These are phyloP conservation scores for Yamadazyma nakazawae DNA, from an alignment of 805 yeast species.

Conservation along the genomic window DNA sequence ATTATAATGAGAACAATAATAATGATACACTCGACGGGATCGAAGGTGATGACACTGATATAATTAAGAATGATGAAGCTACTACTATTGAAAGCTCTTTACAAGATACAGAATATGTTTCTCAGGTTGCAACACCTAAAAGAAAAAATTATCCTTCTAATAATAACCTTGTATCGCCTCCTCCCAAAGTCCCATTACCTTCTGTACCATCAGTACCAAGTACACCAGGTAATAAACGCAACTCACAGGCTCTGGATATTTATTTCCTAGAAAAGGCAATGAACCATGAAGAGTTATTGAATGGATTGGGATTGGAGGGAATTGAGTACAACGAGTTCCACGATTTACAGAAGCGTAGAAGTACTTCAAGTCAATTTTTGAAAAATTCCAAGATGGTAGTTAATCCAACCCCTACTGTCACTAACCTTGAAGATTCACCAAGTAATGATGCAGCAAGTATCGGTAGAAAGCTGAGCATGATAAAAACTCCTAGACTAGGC, in stretches of 20 bases:
- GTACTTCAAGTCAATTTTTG: constrained; percentile 2
- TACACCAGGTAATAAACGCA: constrained; percentile 10
- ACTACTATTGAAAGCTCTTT: constrained; percentile 6
- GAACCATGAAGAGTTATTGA: constrained; percentile 21
- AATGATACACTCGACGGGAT: background rate
- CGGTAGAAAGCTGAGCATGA: constrained; percentile 25
- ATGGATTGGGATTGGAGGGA: constrained; percentile 40
- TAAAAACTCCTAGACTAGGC: constrained; percentile 29
- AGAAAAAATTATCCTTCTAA: constrained; percentile 4
- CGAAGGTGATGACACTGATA: constrained; percentile 8
- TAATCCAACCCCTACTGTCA: constrained; percentile 30
- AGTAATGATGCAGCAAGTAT: constrained; percentile 7
- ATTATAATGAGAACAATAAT: constrained; percentile 13
- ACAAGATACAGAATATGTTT: constrained; percentile 5
- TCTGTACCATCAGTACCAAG: constrained; percentile 7
- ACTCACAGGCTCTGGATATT: constrained; percentile 5
- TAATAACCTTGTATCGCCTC: constrained; percentile 29
- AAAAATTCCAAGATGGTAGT: constrained; percentile 10
- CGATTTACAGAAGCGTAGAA: constrained; percentile 6
- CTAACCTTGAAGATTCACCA: constrained; percentile 29
- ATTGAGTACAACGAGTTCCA: constrained; percentile 23
- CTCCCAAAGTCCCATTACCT: constrained; percentile 34
- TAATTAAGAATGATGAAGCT: background rate
- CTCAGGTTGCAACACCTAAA: constrained; percentile 16
- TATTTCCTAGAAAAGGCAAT: constrained; percentile 13